Percentiles rank a stretch among this genome's conserved stretches.
These are phyloP conservation scores for Aspergillus tamarii DNA, from an alignment of 2,329 filamentous ascomycete species.

Conservation along the genomic window DNA sequence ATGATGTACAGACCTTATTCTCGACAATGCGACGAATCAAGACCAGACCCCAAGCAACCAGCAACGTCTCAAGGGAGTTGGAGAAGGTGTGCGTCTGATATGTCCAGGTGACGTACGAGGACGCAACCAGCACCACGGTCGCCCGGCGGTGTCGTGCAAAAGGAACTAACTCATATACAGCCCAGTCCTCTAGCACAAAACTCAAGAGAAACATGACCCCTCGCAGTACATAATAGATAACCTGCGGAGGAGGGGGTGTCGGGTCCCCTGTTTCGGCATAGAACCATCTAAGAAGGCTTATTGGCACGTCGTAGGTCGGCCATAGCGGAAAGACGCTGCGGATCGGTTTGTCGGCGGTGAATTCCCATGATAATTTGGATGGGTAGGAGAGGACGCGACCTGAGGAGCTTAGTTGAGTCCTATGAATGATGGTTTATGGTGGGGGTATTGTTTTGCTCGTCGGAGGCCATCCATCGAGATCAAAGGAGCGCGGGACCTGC, in stretches of 20 bases:
- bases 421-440: not conserved
- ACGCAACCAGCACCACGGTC: conserved; percentile 83
- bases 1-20: conserved; percentile 62
- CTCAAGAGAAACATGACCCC: conserved; percentile 91
- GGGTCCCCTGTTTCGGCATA: conserved; percentile 82
- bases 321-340: conserved; percentile 96
- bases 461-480: not conserved
- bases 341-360: conserved; percentile 83
- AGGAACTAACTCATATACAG: conserved; percentile 85
- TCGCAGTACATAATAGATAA: conserved; percentile 87
- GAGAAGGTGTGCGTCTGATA: conserved; percentile 98
- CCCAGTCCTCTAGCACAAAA: conserved; percentile 98
- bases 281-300: conserved; percentile 89
- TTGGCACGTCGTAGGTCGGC: conserved; percentile 91
- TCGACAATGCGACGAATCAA: conserved; percentile 84
- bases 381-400: conserved; percentile 93
- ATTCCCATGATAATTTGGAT: conserved; percentile 91
- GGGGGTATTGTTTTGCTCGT: not conserved
- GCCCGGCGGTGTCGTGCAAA: conserved; percentile 71
- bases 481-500: not conserved
- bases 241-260: conserved; percentile 75
- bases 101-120: conserved; percentile 98
- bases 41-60: conserved; percentile 91
- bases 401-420: conserved; percentile 42
- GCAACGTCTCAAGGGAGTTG: conserved; percentile 91